Conservation (phyloP, 164 flowering plant species). For the Aristolochia contorta region DNA sequence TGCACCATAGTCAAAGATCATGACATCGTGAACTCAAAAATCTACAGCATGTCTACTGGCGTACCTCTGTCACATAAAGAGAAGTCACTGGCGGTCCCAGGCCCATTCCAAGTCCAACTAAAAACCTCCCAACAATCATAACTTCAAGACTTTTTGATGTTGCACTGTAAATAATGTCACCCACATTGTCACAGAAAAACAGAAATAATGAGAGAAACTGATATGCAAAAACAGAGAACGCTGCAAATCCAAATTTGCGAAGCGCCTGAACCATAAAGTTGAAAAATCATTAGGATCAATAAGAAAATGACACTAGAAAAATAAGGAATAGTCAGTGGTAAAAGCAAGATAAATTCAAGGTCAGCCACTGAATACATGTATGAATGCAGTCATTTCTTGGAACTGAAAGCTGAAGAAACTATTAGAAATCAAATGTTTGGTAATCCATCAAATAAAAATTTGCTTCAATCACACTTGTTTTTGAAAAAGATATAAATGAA, state of each 20-base stretch:
- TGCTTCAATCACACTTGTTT: not conserved
- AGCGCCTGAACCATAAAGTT: not conserved
- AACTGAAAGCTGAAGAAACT: not conserved
- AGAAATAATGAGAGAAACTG: not conserved
- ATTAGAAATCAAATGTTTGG: not conserved
- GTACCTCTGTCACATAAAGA: slow-evolving; percentile 71
- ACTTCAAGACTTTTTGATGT: slow-evolving; percentile 38
- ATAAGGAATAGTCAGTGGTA: not conserved
- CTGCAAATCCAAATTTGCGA: not conserved
- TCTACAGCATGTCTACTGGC: not conserved
- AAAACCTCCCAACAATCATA: slow-evolving; percentile 62
- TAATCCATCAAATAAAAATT: not conserved
- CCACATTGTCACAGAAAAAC: not conserved
- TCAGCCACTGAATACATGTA: not conserved
- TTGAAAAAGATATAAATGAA: not conserved
- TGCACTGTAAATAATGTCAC: slow-evolving; percentile 30
- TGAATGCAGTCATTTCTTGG: not conserved
- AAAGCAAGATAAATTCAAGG: not conserved
- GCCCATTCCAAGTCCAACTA: slow-evolving; percentile 76
- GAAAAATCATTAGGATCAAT: not conserved
- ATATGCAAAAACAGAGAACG: not conserved
- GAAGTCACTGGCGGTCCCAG: slow-evolving; percentile 62
- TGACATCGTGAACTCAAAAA: too few species aligned
- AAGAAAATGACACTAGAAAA: not conserved
- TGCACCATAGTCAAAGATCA: too few species aligned